Base-by-base conservation (phyloP, 202 grass and related monocot species). In the Zizania palustris region DNA sequence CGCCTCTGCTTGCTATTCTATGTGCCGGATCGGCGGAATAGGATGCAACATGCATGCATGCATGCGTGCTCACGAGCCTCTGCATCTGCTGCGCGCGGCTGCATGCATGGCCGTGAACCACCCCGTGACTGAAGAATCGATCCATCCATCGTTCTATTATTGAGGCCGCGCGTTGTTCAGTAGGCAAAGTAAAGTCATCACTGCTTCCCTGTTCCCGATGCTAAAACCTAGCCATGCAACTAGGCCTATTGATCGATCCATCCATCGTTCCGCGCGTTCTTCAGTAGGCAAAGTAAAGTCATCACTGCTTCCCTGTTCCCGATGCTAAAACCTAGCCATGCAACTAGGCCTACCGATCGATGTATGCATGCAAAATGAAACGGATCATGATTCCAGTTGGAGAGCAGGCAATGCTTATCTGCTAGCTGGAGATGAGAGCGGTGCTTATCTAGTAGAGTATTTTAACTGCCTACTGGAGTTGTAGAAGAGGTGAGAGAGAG, bases 11-110 rank as follows among this genome's bases (percentile, higher is more conserved):
- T 78, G 53, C 74, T 66, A 73, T 78, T 61, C 79, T 60, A 83
- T 67, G 79, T 60, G 79, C 74, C 9, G 60, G 15, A 35, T 42
- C 73, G 51, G 73, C 73, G 67, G 79, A 77, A 73, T 71, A 87
- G 12, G 79, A 66, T 54, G 82, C 65, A 64, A 7, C 6, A 28
- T 28, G 28, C 28, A 28, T 28, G 28, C 28, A 28, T 14, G 28
- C 28, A 28, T 28, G 28, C 28, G 2, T 14, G n/a, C 0, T n/a
- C 63, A 80, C 56, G 63, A 74, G 60, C 4, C 14, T 6, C 18
- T 49, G 61, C 20, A 66, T 63, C 64, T 64, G 45, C 14, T 5
- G 28, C 28, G n/a, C n/a, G n/a, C n/a, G n/a, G n/a, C n/a, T n/a
- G n/a, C n/a, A n/a, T 28, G 15, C 51, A 40, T 11, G 67, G 3